Conservation (phyloP, 176 grass and related monocot genomes). For the Saccharum spontaneum region DNA sequence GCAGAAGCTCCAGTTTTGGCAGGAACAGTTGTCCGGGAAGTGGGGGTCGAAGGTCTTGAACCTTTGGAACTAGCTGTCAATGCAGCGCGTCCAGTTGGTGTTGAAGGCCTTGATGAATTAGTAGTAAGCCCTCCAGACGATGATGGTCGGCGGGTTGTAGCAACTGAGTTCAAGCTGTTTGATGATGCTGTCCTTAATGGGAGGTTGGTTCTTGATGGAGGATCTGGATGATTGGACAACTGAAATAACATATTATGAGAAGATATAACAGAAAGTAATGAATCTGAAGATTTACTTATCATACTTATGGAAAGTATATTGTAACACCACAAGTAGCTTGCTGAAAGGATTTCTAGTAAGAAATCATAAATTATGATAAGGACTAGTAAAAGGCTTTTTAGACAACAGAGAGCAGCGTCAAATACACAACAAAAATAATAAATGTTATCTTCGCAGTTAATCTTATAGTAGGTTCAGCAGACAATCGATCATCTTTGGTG, state of each 20-base stretch:
- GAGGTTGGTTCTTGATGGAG: slow-evolving; percentile 57
- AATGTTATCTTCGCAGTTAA: background rate
- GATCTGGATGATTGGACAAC: slow-evolving; percentile 78
- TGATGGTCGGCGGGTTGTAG: slow-evolving; percentile 58
- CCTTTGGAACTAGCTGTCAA: slow-evolving; percentile 50
- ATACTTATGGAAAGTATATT: slow-evolving; percentile 9
- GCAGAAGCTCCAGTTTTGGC: slow-evolving; percentile 49
- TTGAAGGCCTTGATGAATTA: slow-evolving; percentile 77
- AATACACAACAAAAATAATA: background rate
- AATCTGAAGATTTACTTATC: slow-evolving; percentile 11
- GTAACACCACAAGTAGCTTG: background rate
- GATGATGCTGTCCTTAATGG: slow-evolving; percentile 69
- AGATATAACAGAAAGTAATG: slow-evolving; percentile 26
- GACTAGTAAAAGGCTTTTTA: slow-evolving; percentile 5
- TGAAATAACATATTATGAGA: slow-evolving; percentile 43
- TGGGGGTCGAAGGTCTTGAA: slow-evolving; percentile 82
- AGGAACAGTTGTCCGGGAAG: slow-evolving; percentile 60
- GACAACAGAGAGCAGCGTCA: background rate
- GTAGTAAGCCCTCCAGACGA: slow-evolving; percentile 73
- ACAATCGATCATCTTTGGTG: background rate
- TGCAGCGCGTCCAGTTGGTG: slow-evolving; percentile 65
- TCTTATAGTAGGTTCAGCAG: background rate
- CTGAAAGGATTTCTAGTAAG: background rate
- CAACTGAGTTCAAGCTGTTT: slow-evolving; percentile 59
- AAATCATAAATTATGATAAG: slow-evolving; percentile 5